These are phyloP conservation scores for Carex cristatella DNA, from an alignment of 176 grass and related monocot species.

Conservation along the genomic window DNA sequence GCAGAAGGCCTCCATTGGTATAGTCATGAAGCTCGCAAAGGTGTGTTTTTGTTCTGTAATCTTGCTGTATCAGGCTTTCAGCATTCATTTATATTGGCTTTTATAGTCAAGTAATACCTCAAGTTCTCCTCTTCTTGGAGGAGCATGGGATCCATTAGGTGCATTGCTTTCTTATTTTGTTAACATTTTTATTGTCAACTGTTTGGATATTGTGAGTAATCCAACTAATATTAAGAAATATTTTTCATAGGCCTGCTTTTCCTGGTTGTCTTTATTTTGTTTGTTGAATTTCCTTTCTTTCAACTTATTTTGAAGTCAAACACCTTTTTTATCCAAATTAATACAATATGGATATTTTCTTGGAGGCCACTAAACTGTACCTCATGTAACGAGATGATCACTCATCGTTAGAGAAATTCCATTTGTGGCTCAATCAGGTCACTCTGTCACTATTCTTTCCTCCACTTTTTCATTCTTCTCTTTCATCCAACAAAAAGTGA, in stretches of 20 bases:
- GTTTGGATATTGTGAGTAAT: background rate
- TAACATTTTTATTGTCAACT: background rate
- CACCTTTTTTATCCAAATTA: background rate
- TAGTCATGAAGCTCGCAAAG: conserved; percentile 98
- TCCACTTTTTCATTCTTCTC: background rate
- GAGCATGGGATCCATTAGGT: background rate
- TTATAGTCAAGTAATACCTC: background rate
- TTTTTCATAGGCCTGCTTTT: background rate
- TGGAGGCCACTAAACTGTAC: background rate
- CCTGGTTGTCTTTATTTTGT: background rate
- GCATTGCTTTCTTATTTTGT: background rate
- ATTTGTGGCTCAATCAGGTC: background rate
- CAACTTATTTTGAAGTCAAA: background rate
- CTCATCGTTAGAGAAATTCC: background rate
- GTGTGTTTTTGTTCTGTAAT: conserved; percentile 32
- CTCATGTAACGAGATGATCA: background rate
- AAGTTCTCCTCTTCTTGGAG: background rate
- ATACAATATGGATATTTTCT: background rate
- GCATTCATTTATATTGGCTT: background rate
- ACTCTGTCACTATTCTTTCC: background rate
- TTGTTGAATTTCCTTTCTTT: background rate
- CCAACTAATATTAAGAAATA: background rate
- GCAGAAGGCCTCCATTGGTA: conserved; percentile 82
- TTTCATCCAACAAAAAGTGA: background rate
- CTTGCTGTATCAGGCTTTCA: background rate